A percentile compares a stretch with the other conserved stretches of the same genome.
Evolutionary conservation across 306 rosid genomes (phyloP).

Genomic region (Dalbergia oliveri): DNA sequence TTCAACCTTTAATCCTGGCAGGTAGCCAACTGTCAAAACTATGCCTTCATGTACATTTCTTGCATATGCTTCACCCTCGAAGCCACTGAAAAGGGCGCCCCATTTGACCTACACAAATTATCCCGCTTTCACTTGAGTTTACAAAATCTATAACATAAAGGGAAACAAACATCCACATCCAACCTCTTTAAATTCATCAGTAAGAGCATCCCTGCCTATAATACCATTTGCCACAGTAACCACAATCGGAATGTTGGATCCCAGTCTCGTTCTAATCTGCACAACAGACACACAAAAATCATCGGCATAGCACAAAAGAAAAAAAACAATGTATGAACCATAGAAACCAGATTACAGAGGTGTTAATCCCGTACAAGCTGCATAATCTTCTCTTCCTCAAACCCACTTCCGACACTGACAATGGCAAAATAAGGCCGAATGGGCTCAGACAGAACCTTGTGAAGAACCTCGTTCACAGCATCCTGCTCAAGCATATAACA

Average conservation of each 20-base stretch:
- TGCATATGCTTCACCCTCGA: conserved; percentile 39
- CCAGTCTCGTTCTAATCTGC: conserved; percentile 61
- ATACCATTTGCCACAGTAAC: conserved; percentile 65
- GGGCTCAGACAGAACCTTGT: conserved; percentile 73
- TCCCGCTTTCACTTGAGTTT: conserved; percentile 21
- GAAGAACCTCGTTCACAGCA: conserved; percentile 69
- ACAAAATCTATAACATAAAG: conserved; percentile 25
- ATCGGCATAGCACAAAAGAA: conserved; percentile 23
- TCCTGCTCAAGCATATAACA: conserved; percentile 48
- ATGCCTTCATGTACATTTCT: conserved; percentile 61
- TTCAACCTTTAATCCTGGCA: conserved; percentile 80
- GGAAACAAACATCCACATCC: conserved; percentile 4
- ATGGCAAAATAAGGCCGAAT: conserved; percentile 77
- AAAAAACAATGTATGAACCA: neutral
- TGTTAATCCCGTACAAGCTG: conserved; percentile 55
- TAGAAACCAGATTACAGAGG: neutral
- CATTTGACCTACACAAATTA: conserved; percentile 60
- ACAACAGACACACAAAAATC: conserved; percentile 12
- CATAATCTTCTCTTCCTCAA: conserved; percentile 41
- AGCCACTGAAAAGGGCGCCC: conserved; percentile 54
- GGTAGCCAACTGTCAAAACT: conserved; percentile 69
- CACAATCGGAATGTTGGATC: conserved; percentile 59
- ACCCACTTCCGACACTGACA: conserved; percentile 67
- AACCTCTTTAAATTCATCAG: conserved; percentile 77
- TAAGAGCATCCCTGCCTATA: conserved; percentile 69